phyloP scores from a whole-genome alignment of 495 filamentous ascomycete genomes.

The Massariosphaeria phaeospora region DNA sequence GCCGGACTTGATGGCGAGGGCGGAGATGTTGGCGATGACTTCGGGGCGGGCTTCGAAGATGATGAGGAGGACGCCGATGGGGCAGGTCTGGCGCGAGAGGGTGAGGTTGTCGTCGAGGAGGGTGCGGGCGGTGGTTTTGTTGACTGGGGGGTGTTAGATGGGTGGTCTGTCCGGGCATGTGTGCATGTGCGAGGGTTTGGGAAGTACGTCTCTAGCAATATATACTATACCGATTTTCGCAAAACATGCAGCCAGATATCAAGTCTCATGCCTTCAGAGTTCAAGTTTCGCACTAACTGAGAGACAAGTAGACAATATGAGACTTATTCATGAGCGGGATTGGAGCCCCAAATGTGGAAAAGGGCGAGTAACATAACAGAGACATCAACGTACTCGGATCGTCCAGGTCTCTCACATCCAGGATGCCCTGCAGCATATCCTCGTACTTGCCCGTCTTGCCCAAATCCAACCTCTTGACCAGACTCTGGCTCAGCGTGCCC shows the following conservation, averaged over 20 bases:
- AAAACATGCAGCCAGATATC: too few relatives aligned
- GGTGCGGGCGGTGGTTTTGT: conserved; percentile 75
- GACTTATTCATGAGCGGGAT: not conserved
- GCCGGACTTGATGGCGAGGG: conserved; percentile 94
- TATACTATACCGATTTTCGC: too few relatives aligned
- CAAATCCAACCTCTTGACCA: conserved; percentile 87
- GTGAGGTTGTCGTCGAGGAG: conserved; percentile 82
- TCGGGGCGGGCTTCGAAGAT: conserved; percentile 98
- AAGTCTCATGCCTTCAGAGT: too few relatives aligned
- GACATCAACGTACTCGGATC: conserved; percentile 67
- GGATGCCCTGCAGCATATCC: conserved; percentile 93
- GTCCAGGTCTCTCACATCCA: conserved; percentile 78
- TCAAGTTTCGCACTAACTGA: too few relatives aligned
- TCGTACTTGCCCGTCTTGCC: conserved; percentile 85
- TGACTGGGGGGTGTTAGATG: conserved; percentile 56
- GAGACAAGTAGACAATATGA: too few relatives aligned
- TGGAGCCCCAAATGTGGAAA: not conserved
- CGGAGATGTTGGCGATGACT: conserved; percentile 97
- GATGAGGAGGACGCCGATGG: conserved; percentile 91
- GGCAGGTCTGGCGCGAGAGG: conserved; percentile 81
- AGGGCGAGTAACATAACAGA: not conserved
- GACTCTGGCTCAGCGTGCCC: conserved; percentile 72
- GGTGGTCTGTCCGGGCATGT: too few relatives aligned
- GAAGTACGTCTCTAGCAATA: too few relatives aligned
- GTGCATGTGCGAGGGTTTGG: too few relatives aligned